These are phyloP conservation scores for Penstemon barbatus DNA, from an alignment of 257 asterid genomes.

Conservation along the genomic window DNA sequence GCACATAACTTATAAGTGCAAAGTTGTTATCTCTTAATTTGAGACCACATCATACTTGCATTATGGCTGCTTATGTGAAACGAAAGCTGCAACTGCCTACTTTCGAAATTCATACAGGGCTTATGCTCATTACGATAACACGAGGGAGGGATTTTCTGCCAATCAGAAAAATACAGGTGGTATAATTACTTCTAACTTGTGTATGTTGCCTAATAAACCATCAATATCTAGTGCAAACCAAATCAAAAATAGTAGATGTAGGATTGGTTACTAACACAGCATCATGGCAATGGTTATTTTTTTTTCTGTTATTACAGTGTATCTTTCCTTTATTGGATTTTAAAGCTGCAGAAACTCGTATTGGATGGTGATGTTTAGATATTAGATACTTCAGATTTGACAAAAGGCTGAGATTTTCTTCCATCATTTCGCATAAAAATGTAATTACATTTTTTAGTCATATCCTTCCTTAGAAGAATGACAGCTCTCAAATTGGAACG, in stretches of 20 bases:
- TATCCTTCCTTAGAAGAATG: conserved; percentile 19
- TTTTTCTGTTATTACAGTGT: conserved; percentile 1
- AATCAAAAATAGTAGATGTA: conserved; percentile 1
- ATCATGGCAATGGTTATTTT: neutral
- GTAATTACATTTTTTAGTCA: too few species aligned
- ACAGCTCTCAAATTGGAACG: conserved; percentile 11
- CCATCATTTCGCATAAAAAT: neutral
- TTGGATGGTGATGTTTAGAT: neutral
- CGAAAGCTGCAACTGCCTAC: too few species aligned
- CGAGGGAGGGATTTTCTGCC: too few species aligned
- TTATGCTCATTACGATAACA: too few species aligned
- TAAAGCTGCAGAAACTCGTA: neutral
- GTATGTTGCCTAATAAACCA: neutral
- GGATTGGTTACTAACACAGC: neutral
- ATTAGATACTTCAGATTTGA: neutral
- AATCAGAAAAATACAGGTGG: neutral
- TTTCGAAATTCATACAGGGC: too few species aligned
- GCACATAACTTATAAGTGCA: too few species aligned
- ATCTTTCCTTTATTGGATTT: neutral
- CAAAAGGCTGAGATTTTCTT: conserved; percentile 4
- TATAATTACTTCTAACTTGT: neutral
- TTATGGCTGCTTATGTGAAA: too few species aligned
- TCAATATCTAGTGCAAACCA: neutral
- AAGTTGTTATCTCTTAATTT: too few species aligned
- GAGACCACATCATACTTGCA: too few species aligned